Conservation (phyloP, 768 basidiomycete genomes). For the Boletus sp. region DNA sequence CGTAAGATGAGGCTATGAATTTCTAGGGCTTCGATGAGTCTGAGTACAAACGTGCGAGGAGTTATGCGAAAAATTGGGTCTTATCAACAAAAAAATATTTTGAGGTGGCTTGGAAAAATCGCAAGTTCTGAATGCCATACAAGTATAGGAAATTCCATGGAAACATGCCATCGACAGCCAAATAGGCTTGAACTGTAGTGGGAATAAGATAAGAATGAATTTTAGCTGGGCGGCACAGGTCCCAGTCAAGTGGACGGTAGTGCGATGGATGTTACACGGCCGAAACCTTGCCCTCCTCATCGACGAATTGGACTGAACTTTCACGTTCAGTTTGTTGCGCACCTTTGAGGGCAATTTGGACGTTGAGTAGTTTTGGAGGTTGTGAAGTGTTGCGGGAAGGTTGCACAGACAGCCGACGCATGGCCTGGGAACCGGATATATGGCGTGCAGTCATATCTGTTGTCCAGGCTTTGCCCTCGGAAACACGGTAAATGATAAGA, state of each 20-base stretch:
- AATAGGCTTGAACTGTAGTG: neutral
- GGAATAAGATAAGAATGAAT: too few species aligned
- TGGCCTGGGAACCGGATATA: neutral
- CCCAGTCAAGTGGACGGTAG: neutral
- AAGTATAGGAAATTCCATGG: neutral
- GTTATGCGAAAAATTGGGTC: neutral
- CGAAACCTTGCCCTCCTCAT: slow-evolving; percentile 6
- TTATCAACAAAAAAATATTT: neutral
- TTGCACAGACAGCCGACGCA: slow-evolving; percentile 13
- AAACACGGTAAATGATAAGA: slow-evolving; percentile 48
- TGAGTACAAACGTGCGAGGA: too few species aligned
- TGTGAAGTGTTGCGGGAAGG: neutral
- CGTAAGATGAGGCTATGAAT: neutral
- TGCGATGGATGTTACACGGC: neutral
- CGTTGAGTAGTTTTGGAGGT: slow-evolving; percentile 1
- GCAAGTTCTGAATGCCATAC: neutral
- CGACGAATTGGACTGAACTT: neutral
- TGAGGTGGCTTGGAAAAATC: neutral
- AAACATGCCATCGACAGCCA: neutral
- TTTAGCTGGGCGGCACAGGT: too few species aligned
- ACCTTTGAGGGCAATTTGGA: slow-evolving; percentile 18
- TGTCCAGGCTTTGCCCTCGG: slow-evolving; percentile 45
- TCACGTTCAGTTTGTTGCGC: slow-evolving; percentile 2
- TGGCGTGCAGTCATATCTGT: slow-evolving; percentile 16
- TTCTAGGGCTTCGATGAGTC: neutral